Evolutionary conservation across 2,329 filamentous ascomycete genomes (phyloP), one percentile per base, ranked within the genome.

Genomic region (Cercospora sojina): DNA sequence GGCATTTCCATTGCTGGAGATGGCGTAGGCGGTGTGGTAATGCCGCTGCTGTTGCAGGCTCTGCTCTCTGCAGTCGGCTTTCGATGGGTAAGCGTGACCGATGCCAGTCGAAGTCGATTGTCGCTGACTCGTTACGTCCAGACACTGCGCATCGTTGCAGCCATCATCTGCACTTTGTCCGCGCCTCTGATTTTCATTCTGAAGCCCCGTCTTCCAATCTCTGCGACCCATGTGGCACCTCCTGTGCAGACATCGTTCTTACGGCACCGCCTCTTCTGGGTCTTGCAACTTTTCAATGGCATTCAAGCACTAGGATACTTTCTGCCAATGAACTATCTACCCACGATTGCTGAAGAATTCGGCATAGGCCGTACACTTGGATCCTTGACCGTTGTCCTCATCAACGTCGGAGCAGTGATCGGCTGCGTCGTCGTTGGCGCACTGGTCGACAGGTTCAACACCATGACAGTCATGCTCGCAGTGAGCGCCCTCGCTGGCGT

Each of bases 31-130:
- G 83, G 83, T 3, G 78, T 80, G 3, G 75, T 82, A 9, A 76
- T 84, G 53, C 83, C 83, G 0, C 64, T 84, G 4, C 71, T 80
- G 8, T 71, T 84, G 8, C 77, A 83, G 69, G 79, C 78, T 68
- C 71, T 83, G 3, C 70, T 84, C 5, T 71, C 76, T 16, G 73
- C 64, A 2, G 82, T 79, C 64, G 81, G 82, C 12, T 83, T 72
- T 27, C 57, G 70, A 41, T 72, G 71, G 71, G 69, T 72, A 18
- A 55, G 69, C 55, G n/a, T 13, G 12, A 12, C 6, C 8, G 18
- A 23, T 13, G 7, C 18, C 20, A 12, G 1, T 5, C 7, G 12
- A 18, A 9, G 27, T 5, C n/a, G 12, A 32, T 20, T 3, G 16
- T 3, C 9, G 20, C 55, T 68, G 56, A 62, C 18, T 31, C n/a